Conservation (phyloP, 2,329 filamentous ascomycete genomes). For the Harringtonia aguacate region DNA sequence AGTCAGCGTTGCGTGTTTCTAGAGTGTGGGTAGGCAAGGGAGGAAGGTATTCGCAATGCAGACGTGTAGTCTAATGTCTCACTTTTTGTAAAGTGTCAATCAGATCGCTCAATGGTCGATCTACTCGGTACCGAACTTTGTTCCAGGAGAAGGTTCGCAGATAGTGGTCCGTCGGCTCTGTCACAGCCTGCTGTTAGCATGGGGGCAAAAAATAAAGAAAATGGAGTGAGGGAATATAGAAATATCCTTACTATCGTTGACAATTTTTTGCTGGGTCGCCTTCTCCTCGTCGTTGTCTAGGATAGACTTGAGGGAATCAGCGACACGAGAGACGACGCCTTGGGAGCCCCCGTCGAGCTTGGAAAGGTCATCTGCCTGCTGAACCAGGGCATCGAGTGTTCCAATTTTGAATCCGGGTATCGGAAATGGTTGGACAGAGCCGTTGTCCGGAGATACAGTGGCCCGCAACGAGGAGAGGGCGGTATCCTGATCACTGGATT, state of each 20-base stretch:
- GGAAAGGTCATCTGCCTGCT: constrained; percentile 88
- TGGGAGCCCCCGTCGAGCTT: constrained; percentile 78
- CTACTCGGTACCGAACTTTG: constrained; percentile 91
- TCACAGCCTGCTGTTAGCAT: background rate
- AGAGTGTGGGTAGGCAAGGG: no score
- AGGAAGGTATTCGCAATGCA: no score
- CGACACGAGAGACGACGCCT: constrained; percentile 76
- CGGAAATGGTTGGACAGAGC: constrained; percentile 63
- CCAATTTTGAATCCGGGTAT: constrained; percentile 97
- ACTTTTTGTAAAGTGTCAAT: constrained; percentile 85
- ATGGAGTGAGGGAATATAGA: no score
- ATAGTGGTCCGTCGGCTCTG: constrained; percentile 94
- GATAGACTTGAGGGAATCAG: constrained; percentile 71
- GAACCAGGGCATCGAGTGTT: constrained; percentile 85
- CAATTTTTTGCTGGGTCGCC: constrained; percentile 76
- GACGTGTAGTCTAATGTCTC: no score
- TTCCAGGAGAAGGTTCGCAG: constrained; percentile 88
- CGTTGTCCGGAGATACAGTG: constrained; percentile 64
- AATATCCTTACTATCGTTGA: constrained; percentile 71
- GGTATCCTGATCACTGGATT: constrained; percentile 69
- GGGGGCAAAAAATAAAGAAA: no score
- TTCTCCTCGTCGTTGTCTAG: constrained; percentile 78
- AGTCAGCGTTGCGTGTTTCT: no score
- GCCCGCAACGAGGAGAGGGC: constrained; percentile 66
- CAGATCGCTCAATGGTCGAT: constrained; percentile 79